Conservation (phyloP, 2,329 filamentous ascomycete species). For the Diaporthe citri region DNA sequence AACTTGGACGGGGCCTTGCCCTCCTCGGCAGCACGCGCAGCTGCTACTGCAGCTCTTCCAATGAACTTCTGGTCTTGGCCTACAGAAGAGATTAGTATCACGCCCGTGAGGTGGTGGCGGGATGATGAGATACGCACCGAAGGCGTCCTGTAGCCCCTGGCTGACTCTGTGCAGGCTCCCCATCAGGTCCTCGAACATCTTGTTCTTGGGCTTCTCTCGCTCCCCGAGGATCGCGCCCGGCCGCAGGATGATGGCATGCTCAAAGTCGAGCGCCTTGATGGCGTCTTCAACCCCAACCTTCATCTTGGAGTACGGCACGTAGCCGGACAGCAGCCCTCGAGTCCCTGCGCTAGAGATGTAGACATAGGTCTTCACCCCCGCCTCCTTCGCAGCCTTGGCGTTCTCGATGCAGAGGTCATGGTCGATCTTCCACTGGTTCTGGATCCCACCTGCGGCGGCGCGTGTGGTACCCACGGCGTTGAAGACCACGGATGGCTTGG, state of each 20-base stretch:
- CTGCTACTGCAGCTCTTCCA: constrained; percentile 74
- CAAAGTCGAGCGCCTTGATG: constrained; percentile 79
- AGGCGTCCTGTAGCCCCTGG: constrained; percentile 69
- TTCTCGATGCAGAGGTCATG: constrained; percentile 87
- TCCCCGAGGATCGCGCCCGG: constrained; percentile 83
- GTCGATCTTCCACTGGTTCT: constrained; percentile 88
- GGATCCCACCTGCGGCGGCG: constrained; percentile 79
- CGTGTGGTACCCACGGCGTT: constrained; percentile 86
- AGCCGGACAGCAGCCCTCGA: constrained; percentile 53
- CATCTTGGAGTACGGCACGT: constrained; percentile 74
- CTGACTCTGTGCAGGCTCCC: constrained; percentile 67
- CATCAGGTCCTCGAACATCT: constrained; percentile 67
- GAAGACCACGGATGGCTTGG: constrained; percentile 75
- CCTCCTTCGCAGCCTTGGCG: constrained; percentile 78
- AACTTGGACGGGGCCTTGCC: constrained; percentile 70
- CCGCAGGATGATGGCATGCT: constrained; percentile 79
- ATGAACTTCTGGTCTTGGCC: constrained; percentile 83
- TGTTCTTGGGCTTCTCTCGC: constrained; percentile 71
- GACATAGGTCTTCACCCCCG: constrained; percentile 81
- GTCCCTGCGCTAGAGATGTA: constrained; percentile 75
- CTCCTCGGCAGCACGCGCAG: constrained; percentile 68
- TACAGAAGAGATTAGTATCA: constrained; percentile 16
- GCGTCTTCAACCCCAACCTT: constrained; percentile 89
- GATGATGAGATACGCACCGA: constrained; percentile 49
- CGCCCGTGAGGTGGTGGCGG: too few species aligned